Evolutionary conservation across 306 rosid genomes (phyloP).

Genomic region (Vigna hirtella): DNA sequence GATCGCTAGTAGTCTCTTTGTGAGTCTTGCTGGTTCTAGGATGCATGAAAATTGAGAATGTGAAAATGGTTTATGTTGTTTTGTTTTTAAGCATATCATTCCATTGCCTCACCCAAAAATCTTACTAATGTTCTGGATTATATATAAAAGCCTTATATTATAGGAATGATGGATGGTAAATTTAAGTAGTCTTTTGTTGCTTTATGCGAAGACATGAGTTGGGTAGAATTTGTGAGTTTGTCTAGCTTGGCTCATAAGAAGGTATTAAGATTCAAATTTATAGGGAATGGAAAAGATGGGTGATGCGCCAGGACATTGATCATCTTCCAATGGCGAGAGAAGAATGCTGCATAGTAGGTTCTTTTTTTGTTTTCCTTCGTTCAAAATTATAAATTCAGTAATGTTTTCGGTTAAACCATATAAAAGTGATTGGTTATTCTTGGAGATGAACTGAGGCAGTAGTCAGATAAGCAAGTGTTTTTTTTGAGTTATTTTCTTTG

Average conservation of each 20-base stretch:
- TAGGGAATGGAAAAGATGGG: constrained; percentile 96
- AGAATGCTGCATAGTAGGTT: constrained; percentile 71
- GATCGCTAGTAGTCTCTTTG: constrained; percentile 99
- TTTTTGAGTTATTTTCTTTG: background rate
- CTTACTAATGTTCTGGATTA: background rate
- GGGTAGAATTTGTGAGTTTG: constrained; percentile 56
- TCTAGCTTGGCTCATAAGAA: constrained; percentile 66
- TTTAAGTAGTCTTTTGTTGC: constrained; percentile 35
- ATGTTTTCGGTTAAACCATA: constrained; percentile 34
- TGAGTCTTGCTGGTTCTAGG: constrained; percentile 96
- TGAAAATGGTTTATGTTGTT: constrained; percentile 31
- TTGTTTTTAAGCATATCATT: constrained; percentile 25
- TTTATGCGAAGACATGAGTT: constrained; percentile 45
- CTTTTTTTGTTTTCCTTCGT: constrained; percentile 50
- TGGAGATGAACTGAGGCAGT: constrained; percentile 39
- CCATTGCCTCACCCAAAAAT: background rate
- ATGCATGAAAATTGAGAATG: constrained; percentile 37
- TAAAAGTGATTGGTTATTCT: constrained; percentile 31
- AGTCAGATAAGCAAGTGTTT: background rate
- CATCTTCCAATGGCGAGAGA: constrained; percentile 69
- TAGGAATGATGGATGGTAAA: constrained; percentile 26
- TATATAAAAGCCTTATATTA: constrained; percentile 12
- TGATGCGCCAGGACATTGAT: constrained; percentile 65
- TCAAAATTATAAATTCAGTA: constrained; percentile 38
- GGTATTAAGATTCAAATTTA: constrained; percentile 77